Conservation (phyloP, 1,139 yeast species). For the Blastobotrys apis region DNA sequence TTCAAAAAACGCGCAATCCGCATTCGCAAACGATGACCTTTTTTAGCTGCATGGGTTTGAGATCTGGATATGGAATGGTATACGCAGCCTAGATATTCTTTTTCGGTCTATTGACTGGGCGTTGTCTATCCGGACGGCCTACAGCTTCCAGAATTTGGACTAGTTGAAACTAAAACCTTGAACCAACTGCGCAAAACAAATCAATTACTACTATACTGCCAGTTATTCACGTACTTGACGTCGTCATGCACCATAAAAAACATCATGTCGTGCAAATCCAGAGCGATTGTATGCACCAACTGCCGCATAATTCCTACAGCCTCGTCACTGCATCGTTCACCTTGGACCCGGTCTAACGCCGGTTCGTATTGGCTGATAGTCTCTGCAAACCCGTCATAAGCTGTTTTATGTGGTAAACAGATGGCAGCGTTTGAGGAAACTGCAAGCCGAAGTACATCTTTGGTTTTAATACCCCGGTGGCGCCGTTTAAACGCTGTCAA, state of each 20-base stretch:
- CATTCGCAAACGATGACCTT: too few species aligned
- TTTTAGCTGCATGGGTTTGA: too few species aligned
- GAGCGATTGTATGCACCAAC: neutral
- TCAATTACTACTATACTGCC: too few species aligned
- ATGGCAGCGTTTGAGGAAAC: neutral
- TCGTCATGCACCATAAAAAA: slow-evolving; percentile 2
- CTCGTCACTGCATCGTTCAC: neutral
- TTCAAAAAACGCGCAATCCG: too few species aligned
- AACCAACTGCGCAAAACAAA: neutral
- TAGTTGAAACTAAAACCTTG: neutral
- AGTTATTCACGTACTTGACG: too few species aligned
- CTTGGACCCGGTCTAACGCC: neutral
- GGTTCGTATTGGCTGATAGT: slow-evolving; percentile 5
- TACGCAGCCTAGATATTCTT: too few species aligned
- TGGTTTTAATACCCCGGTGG: neutral
- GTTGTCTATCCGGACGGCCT: too few species aligned
- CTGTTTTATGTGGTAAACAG: slow-evolving; percentile 1
- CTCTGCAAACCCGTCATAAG: slow-evolving; percentile 2
- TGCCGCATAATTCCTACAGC: neutral
- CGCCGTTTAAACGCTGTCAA: slow-evolving; percentile 1
- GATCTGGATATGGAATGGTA: too few species aligned
- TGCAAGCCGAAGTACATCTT: slow-evolving; percentile 1
- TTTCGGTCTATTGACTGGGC: too few species aligned
- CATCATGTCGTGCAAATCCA: slow-evolving; percentile 1
- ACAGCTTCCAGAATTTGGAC: too few species aligned